These are phyloP conservation scores for Fusarium proliferatum DNA, from an alignment of 2,329 filamentous ascomycete species.

Conservation along the genomic window DNA sequence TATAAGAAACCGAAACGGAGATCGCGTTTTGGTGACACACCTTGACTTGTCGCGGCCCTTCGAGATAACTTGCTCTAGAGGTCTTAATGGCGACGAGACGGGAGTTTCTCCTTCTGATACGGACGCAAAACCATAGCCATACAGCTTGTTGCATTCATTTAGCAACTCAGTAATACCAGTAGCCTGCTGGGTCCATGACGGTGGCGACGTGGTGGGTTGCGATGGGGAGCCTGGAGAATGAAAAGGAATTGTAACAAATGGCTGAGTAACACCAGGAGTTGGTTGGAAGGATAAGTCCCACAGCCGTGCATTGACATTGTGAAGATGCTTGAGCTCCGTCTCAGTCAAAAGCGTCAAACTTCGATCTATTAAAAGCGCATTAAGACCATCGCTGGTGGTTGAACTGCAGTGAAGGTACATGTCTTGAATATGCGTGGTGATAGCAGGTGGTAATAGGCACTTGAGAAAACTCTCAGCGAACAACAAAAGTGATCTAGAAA, in stretches of 20 bases:
- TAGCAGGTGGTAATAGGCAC: neutral
- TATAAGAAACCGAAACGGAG: neutral
- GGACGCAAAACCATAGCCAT: no score
- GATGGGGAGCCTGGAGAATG: neutral
- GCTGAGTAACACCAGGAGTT: neutral
- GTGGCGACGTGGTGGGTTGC: rapidly evolving
- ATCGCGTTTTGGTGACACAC: rapidly evolving
- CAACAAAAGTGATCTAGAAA: neutral
- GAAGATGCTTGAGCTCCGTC: neutral
- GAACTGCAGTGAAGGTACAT: neutral
- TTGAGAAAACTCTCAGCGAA: rapidly evolving
- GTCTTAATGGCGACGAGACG: no score
- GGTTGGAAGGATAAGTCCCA: neutral
- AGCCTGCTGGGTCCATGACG: no score
- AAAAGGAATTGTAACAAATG: no score
- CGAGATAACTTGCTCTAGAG: neutral
- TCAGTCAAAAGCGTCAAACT: no score
- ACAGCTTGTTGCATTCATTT: no score
- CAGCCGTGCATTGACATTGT: neutral
- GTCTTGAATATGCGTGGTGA: neutral
- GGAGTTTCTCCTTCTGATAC: no score
- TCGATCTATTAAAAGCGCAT: neutral
- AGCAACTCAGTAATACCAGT: rapidly evolving
- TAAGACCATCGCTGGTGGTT: rapidly evolving
- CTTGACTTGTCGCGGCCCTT: neutral